Base-by-base conservation (phyloP, 2,329 filamentous ascomycete genomes). In the Penicillium sp. region DNA sequence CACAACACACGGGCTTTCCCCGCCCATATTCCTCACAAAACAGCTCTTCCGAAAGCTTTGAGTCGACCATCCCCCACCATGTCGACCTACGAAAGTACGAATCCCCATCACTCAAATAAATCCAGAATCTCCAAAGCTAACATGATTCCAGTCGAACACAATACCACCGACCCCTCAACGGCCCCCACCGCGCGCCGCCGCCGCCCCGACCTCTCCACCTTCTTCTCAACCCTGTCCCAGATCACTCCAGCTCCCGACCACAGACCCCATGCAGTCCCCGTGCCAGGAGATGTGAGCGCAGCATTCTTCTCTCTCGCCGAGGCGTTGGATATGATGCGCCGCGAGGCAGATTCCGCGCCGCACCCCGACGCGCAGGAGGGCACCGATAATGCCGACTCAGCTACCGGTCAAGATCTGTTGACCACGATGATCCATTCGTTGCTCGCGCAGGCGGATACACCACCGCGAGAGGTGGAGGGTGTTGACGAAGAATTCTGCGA, bases 151-250 rank as follows among this genome's bases (percentile, higher is more conserved):
- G 77, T 76, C 62, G 77, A 78, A 62, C 76, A 79, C 64, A 75
- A 75, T 52, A 78, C 73, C 46, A 64, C 63, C 57, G 70, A 73
- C 61, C 70, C 69, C 52, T 66, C 67, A 54, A 59, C 63, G 51
- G 41, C 55, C 50, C 51, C 53, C 27, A 51, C 53, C 61, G 74
- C 74, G 19, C 73, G 73, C 35, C 74, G 75, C 54, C 84, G 84
- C 62, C 82, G 85, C 51, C 86, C 86, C 29, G 86, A 88, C 70
- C 81, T 88, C 41, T 85, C 82, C 41, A 86, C 84, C 66, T 88
- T 88, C 78, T 87, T 87, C 76, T 80, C 81, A 57, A 82, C 83
- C 45, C 82, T 88, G 50, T 75, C 75, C 59, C 82, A 86, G 65
- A 81, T 85, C 56, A 84, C 82, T 9, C 82, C 76, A 76, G 56